These are phyloP conservation scores for Tubosaeta brunneosetosa DNA, from an alignment of 768 basidiomycete species.

Conservation along the genomic window DNA sequence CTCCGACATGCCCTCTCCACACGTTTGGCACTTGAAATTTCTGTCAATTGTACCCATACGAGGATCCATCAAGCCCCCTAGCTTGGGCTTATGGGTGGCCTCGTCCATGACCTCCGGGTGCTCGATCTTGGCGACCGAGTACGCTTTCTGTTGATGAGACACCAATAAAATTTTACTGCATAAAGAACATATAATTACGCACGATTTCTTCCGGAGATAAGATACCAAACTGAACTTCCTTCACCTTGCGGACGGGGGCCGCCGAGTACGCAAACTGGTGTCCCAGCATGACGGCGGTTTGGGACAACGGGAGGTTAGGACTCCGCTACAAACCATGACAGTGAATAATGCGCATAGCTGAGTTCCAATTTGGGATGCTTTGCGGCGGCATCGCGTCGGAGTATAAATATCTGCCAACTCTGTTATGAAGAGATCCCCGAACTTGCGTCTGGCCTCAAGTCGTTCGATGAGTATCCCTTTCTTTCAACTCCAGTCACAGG, in stretches of 20 bases:
- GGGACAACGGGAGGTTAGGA: conserved; percentile 6
- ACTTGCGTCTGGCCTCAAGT: too few species aligned
- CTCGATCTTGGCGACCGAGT: conserved; percentile 97
- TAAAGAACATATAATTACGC: conserved; percentile 13
- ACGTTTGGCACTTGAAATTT: conserved; percentile 99
- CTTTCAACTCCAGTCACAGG: too few species aligned
- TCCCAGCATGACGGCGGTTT: conserved; percentile 61
- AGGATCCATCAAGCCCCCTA: conserved; percentile 95
- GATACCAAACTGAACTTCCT: conserved; percentile 98
- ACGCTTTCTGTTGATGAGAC: conserved; percentile 79
- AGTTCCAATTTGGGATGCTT: too few species aligned
- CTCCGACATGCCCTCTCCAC: conserved; percentile 99
- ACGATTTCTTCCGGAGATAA: conserved; percentile 99
- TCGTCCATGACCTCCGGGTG: conserved; percentile 99
- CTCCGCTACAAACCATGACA: too few species aligned
- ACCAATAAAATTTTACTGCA: too few species aligned
- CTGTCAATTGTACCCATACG: conserved; percentile 97
- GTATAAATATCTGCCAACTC: too few species aligned
- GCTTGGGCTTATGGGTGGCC: conserved; percentile 80
- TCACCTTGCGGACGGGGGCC: conserved; percentile 92
- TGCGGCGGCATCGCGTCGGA: too few species aligned
- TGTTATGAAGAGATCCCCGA: too few species aligned
- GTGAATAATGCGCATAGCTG: too few species aligned
- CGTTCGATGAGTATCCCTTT: too few species aligned
- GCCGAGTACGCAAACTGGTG: conserved; percentile 91